Percentiles rank a stretch among this genome's conserved stretches.
phyloP scores from a whole-genome alignment of 73 alveolate species.

The Tetrahymena borealis region DNA sequence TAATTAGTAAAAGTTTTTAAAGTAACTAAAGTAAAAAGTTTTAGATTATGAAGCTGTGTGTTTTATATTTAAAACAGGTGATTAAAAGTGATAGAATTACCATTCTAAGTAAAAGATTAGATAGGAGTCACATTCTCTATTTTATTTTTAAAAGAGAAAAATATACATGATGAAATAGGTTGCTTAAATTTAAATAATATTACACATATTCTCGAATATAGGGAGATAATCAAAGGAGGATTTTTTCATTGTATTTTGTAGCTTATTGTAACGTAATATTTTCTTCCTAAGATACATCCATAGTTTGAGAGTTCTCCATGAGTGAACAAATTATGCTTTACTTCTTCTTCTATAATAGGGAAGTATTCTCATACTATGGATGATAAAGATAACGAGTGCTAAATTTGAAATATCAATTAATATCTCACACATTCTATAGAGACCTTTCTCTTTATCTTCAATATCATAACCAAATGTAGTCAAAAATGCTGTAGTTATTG shows the following conservation, averaged over 20 bases:
- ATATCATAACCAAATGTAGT: background rate
- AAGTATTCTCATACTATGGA: background rate
- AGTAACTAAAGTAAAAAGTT: too few relatives aligned
- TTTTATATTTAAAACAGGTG: too few relatives aligned
- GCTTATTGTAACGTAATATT: background rate
- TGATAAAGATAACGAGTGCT: background rate
- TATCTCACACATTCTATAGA: background rate
- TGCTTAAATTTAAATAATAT: background rate
- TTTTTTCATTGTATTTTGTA: background rate
- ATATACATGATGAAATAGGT: background rate
- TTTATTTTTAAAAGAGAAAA: background rate
- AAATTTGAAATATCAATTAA: background rate
- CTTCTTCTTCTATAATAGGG: background rate
- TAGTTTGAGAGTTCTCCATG: background rate
- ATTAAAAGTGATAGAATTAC: too few relatives aligned
- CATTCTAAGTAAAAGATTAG: background rate
- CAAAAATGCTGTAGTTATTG: background rate
- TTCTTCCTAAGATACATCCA: background rate
- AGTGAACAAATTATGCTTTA: background rate
- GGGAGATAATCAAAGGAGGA: background rate
- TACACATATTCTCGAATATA: background rate
- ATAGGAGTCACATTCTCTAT: background rate
- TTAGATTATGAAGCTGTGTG: too few relatives aligned
- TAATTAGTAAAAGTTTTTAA: background rate
- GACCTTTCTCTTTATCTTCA: background rate